These are phyloP conservation scores for Russula virescens DNA, from an alignment of 768 basidiomycete genomes.

Conservation along the genomic window DNA sequence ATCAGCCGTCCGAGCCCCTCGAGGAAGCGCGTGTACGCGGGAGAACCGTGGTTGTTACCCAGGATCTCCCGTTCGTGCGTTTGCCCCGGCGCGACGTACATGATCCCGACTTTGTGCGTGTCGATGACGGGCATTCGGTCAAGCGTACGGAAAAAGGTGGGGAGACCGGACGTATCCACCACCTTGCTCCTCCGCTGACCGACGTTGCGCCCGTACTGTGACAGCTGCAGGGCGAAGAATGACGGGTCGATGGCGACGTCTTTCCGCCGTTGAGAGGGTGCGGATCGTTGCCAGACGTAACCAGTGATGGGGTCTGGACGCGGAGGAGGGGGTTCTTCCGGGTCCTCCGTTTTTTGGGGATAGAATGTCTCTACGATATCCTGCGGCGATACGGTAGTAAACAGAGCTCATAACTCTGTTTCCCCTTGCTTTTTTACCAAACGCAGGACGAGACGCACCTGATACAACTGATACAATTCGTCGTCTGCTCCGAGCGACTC, in stretches of 20 bases:
- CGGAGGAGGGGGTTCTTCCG: slow-evolving; percentile 28
- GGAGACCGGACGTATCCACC: slow-evolving; percentile 47
- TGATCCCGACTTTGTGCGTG: slow-evolving; percentile 91
- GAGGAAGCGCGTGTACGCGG: slow-evolving; percentile 90
- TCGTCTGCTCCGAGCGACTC: slow-evolving; percentile 28
- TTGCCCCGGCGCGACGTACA: slow-evolving; percentile 95
- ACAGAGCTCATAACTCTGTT: not conserved
- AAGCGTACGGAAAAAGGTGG: slow-evolving; percentile 57
- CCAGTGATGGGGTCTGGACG: slow-evolving; percentile 72
- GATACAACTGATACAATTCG: slow-evolving; percentile 25
- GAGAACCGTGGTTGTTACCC: slow-evolving; percentile 86
- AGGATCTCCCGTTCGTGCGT: slow-evolving; percentile 80
- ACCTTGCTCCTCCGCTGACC: slow-evolving; percentile 44
- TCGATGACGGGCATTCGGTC: slow-evolving; percentile 93
- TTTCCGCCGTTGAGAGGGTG: slow-evolving; percentile 86
- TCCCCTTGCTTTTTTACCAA: not conserved
- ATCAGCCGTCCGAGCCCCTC: slow-evolving; percentile 86
- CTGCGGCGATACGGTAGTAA: slow-evolving; percentile 9
- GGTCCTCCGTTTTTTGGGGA: slow-evolving; percentile 13
- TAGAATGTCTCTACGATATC: slow-evolving; percentile 16
- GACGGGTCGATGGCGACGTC: slow-evolving; percentile 80
- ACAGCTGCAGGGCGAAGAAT: slow-evolving; percentile 81
- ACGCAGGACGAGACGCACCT: not conserved
- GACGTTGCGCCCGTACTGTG: slow-evolving; percentile 57
- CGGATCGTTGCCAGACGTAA: slow-evolving; percentile 81